Conservation (phyloP, 371 early-diverging fungal genomes). For the Saksenaea oblongispora region DNA sequence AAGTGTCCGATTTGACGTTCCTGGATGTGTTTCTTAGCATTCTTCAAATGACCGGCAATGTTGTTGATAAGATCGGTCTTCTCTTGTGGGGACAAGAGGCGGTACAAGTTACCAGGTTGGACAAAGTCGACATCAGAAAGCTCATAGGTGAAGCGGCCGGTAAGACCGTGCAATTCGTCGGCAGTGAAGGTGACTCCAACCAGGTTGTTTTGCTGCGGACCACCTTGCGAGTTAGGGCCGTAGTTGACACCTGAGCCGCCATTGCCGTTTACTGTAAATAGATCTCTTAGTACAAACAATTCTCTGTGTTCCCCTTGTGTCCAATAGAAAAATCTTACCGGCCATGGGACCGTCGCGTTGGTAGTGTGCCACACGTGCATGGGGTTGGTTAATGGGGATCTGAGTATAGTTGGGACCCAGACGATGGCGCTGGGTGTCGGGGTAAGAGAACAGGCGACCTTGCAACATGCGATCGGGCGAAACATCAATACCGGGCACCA, state of each 20-base stretch:
- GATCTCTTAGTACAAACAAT: no score
- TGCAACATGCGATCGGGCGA: conserved; percentile 77
- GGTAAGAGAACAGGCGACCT: conserved; percentile 77
- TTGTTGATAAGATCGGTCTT: conserved; percentile 70
- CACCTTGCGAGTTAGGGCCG: conserved; percentile 72
- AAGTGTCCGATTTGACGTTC: conserved; percentile 77
- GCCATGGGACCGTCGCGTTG: conserved; percentile 78
- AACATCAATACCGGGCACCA: conserved; percentile 77
- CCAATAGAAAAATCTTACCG: conserved; percentile 19
- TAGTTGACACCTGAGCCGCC: conserved; percentile 72
- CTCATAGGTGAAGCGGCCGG: conserved; percentile 62
- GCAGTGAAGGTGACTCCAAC: conserved; percentile 43
- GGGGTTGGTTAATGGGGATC: conserved; percentile 71
- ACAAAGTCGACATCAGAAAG: conserved; percentile 75
- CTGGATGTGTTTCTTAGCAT: conserved; percentile 70
- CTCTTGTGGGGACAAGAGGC: conserved; percentile 61
- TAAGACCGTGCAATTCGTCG: conserved; percentile 47
- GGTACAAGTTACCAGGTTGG: conserved; percentile 74
- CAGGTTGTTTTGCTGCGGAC: conserved; percentile 56
- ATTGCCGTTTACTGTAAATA: conserved; percentile 54
- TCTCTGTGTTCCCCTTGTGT: background rate
- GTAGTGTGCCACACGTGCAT: conserved; percentile 56
- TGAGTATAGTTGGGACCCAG: conserved; percentile 75
- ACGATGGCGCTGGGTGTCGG: conserved; percentile 79
- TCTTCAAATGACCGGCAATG: conserved; percentile 73